Conservation (phyloP, 116 monocot species). For the Dioscorea cayenensis region DNA sequence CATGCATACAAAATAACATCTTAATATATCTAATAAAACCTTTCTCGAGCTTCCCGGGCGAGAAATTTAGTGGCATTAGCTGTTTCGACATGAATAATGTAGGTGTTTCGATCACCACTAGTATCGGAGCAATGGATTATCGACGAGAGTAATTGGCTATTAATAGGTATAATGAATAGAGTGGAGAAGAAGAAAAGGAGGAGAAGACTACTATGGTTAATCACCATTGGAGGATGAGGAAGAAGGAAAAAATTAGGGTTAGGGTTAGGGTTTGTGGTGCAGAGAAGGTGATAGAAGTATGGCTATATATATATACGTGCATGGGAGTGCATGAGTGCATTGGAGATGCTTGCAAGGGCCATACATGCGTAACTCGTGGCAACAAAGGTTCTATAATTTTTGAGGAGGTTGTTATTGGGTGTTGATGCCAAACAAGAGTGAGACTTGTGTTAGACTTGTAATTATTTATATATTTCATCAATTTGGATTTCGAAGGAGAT, state of each 20-base stretch:
- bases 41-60: too few relatives aligned
- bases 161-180: neutral
- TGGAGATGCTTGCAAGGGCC: neutral
- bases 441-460: too few relatives aligned
- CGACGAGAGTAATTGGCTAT: neutral
- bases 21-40: too few relatives aligned
- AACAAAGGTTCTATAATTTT: neutral
- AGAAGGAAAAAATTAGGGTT: neutral
- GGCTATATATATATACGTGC: neutral
- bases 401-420: neutral
- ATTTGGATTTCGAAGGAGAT: too few relatives aligned
- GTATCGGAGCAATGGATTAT: neutral
- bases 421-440: too few relatives aligned
- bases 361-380: neutral
- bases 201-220: neutral
- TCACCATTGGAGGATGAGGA: neutral
- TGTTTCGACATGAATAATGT: constrained; percentile 13
- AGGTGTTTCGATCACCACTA: neutral
- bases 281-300: neutral
- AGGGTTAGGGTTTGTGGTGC: neutral
- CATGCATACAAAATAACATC: too few relatives aligned
- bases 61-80: neutral
- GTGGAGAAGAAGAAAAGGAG: neutral
- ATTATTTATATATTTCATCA: too few relatives aligned
- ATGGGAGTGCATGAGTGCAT: neutral